Evolutionary conservation across 1,284 basidiomycete genomes (phyloP).

Genomic region (Pseudozyma flocculosa): DNA sequence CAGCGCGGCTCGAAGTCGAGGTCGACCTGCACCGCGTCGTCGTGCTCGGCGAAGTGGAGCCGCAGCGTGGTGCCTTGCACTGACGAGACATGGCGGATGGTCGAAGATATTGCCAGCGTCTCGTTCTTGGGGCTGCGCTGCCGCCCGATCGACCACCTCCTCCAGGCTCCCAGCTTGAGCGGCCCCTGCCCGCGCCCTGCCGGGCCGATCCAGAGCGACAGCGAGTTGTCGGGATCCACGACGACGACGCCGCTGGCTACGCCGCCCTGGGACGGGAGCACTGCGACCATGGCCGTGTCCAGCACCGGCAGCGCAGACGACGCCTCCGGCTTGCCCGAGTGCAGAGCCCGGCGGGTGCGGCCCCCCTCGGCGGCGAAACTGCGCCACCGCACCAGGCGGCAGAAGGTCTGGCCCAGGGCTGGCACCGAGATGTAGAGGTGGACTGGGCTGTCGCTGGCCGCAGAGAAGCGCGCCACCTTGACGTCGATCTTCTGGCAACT

Average conservation of each 20-base stretch:
- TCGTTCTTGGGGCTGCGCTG: not conserved
- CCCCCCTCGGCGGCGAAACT: not conserved
- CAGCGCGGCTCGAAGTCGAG: not conserved
- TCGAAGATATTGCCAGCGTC: not conserved
- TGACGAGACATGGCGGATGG: not conserved
- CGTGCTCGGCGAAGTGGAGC: not conserved
- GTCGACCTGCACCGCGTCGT: not conserved
- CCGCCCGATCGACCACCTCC: not conserved
- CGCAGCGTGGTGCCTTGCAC: not conserved
- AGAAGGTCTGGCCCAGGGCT: constrained; percentile 13
- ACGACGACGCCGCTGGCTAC: not conserved
- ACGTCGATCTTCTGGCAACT: not conserved
- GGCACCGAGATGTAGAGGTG: constrained; percentile 20
- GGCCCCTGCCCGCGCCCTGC: no score
- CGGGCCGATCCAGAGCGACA: not conserved
- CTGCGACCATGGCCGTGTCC: not conserved
- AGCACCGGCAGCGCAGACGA: not conserved
- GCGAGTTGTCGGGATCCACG: not conserved
- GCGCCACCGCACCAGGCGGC: constrained; percentile 6
- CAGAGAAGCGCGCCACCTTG: constrained; percentile 6
- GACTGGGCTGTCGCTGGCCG: constrained; percentile 5
- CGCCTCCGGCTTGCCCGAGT: not conserved
- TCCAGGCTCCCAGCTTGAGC: not conserved
- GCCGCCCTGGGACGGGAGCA: not conserved
- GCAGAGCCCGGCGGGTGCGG: not conserved